Base-by-base conservation (phyloP, 805 yeast genomes). In the Lipomyces yamadae region DNA sequence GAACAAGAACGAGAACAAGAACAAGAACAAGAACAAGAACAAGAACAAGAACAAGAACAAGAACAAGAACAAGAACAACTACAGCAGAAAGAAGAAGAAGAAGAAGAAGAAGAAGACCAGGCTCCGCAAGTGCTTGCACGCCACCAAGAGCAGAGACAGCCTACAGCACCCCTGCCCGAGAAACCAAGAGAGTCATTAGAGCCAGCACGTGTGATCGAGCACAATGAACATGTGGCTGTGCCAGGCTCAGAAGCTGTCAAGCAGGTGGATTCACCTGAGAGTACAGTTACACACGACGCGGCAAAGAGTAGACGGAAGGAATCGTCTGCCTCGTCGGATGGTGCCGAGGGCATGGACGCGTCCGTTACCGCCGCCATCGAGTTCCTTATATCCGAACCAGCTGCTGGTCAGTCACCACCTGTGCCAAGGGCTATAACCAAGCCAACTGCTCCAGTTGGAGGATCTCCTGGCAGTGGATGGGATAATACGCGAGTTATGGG, bases 281-380 rank as follows among this genome's bases (percentile, higher is more conserved):
- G 29, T 15, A 15, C 45, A 35, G 33, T 34, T n/a, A 45, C 32
- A 53, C n/a, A 57, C 11, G 24, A 29, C 18, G 56, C 24, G 42
- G 24, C 52, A 37, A 56, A 30, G 61, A 42, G 34, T 18, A 45
- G 52, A 39, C 64, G 71, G 33, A 64, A 62, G 35, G 64, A 54
- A 48, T 68, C 71, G 5, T 30, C 61, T 24, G 62, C 71, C 5
- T 64, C 66, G 24, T 63, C 66, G 3, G 69, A 63, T 48, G 61
- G 61, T 24, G 63, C 52, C 10, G 70, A 58, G 42, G 58, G 59
- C 30, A 64, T 64, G 37, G 69, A 68, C 33, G 70, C 65, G 6
- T 67, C 71, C 3, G 68, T 68, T 8, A 55, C 71, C 1, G 70
- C 71, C 8, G 71, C 70, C 5, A 68, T 68, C 37, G 71, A 68